Base-by-base conservation (phyloP, 129 eudicot species). In the Centaurea solstitialis region DNA sequence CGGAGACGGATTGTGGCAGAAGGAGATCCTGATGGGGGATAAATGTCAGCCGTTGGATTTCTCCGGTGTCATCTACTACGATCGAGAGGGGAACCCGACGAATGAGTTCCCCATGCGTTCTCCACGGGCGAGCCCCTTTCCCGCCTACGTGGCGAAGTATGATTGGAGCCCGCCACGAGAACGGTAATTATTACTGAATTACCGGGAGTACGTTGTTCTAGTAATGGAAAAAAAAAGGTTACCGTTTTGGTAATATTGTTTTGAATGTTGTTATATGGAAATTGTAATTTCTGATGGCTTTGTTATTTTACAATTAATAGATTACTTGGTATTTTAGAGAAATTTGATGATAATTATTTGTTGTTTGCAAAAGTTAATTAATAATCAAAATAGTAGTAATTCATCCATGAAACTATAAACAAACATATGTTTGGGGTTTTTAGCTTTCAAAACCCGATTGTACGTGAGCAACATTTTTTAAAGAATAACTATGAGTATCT, bases 41-140 rank as follows among this genome's bases (percentile, higher is more conserved):
- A 89, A 87, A 59, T 89, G 93, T 79, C 90, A 89, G 86, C 93
- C 93, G 28, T 78, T 89, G 84, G 89, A 87, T 83, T 89, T 89
- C 67, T 87, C 93, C 6, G 93, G 93, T 43, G 93, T 89, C 24
- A 89, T 89, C 26, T 87, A 89, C 70, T 89, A 89, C 41, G 91
- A 89, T 65, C 35, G 70, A 71, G 84, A 87, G 1, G 93, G 93
- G 0, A 89, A 85, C 37, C 85, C 79, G 7, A 50, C 83, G 17
- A 45, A 76, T 5, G 89, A 89, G 64, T 35, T 76, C n/a, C 93
- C 91, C 20, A 59, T 78, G 80, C 81, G 79, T n/a, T 89, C 93
- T 9, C 93, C 93, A 39, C 87, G 91, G 7, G 85, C 85, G 0
- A 85, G 93, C 33, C 91, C 93, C 2, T 15, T 85, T n/a, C 87